A percentile compares a stretch with the other conserved stretches of the same genome.
These are phyloP conservation scores for Hymenoscyphus scutula DNA, from an alignment of 2,329 filamentous ascomycete genomes.

Conservation along the genomic window DNA sequence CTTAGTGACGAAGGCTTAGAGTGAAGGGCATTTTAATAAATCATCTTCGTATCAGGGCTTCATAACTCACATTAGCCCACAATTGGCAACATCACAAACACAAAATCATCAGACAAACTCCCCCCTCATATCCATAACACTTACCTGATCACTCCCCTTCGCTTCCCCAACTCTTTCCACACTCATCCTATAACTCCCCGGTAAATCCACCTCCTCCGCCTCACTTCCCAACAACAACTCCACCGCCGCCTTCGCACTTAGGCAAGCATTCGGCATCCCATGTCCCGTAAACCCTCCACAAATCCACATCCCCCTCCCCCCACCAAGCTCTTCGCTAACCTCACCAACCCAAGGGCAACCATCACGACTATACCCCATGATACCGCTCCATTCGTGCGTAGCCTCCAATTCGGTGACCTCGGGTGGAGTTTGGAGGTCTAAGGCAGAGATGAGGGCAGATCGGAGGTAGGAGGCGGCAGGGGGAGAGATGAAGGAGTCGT, in stretches of 20 bases:
- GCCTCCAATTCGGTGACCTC: constrained; percentile 46
- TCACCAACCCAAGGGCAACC: constrained; percentile 67
- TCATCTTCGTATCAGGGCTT: no score
- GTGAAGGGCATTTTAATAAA: no score
- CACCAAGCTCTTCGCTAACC: constrained; percentile 53
- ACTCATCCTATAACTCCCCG: constrained; percentile 39
- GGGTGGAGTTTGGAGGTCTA: constrained; percentile 31
- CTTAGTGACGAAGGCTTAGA: no score
- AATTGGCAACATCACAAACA: no score
- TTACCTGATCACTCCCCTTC: constrained; percentile 28
- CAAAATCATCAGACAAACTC: constrained; percentile 3
- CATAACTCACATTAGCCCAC: no score
- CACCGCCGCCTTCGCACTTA: constrained; percentile 63
- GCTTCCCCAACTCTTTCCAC: constrained; percentile 26
- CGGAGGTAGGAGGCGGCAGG: constrained; percentile 37
- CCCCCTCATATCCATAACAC: constrained; percentile 28
- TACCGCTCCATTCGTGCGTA: constrained; percentile 65
- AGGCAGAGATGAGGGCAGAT: constrained; percentile 25
- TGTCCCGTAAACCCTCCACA: constrained; percentile 70
- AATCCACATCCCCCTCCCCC: constrained; percentile 58
- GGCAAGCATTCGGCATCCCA: constrained; percentile 72
- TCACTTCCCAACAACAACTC: constrained; percentile 52
- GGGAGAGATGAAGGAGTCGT: constrained; percentile 57
- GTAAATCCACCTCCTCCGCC: constrained; percentile 44
- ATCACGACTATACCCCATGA: constrained; percentile 75